Percentiles rank a stretch among this genome's conserved stretches.
phyloP scores from a whole-genome alignment of 139 green algal species.

The Volvox reticuliferus region DNA sequence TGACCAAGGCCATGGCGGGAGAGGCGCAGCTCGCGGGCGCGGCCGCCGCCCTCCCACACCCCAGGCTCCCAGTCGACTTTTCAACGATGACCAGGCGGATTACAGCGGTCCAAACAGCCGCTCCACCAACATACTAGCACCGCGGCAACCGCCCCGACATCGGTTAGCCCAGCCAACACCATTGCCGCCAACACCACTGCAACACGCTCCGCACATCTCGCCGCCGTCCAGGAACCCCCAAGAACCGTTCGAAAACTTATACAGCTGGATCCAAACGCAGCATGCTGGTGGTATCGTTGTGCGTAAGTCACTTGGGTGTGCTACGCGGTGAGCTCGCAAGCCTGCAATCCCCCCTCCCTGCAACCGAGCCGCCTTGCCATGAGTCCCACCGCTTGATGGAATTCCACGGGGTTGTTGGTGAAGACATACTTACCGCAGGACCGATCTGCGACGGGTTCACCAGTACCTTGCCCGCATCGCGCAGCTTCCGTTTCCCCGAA shows the following conservation, averaged over 20 bases:
- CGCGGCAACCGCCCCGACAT: neutral
- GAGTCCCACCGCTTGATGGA: too few species aligned
- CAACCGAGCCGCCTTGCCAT: too few species aligned
- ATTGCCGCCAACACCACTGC: too few species aligned
- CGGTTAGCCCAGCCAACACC: neutral
- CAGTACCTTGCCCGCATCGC: too few species aligned
- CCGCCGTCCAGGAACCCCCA: neutral
- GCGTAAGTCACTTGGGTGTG: neutral
- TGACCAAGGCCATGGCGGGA: neutral
- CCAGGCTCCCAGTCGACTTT: neutral
- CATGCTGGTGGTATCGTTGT: neutral
- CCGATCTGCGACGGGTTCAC: too few species aligned
- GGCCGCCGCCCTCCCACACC: neutral
- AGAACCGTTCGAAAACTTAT: neutral
- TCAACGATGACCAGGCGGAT: neutral
- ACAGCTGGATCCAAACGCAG: neutral
- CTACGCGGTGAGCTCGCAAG: too few species aligned
- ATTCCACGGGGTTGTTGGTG: too few species aligned
- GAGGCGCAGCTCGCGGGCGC: neutral
- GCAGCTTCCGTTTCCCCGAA: too few species aligned
- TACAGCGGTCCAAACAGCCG: neutral
- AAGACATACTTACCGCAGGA: too few species aligned
- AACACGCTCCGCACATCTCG: neutral
- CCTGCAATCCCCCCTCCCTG: too few species aligned
- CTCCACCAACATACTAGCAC: neutral